A percentile compares a stretch with the other conserved stretches of the same genome.
Evolutionary conservation across 169 alveolate species (phyloP).

Genomic region (Cryptosporidium tyzzeri): DNA sequence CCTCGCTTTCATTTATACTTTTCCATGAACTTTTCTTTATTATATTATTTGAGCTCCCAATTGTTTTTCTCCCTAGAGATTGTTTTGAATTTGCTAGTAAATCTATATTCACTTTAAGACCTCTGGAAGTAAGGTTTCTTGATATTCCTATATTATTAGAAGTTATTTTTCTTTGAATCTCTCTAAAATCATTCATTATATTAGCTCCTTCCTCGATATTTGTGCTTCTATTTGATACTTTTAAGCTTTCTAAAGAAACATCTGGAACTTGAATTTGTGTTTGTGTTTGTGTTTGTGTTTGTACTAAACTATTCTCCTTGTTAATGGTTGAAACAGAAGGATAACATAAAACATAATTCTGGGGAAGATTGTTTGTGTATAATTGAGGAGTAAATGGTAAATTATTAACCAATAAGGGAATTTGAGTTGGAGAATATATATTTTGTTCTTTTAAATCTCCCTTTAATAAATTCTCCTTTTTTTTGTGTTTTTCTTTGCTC

Average conservation of each 20-base stretch:
- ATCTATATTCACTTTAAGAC: not conserved
- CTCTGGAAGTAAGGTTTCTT: not conserved
- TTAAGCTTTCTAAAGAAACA: not conserved
- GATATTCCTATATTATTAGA: not conserved
- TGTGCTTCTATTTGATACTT: not conserved
- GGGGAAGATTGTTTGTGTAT: not conserved
- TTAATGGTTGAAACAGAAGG: not conserved
- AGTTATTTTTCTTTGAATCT: not conserved
- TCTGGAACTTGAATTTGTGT: not conserved
- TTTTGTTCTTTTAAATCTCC: not conserved
- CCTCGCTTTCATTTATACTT: not conserved
- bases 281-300: constrained; percentile 3
- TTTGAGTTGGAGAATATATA: constrained; percentile 8
- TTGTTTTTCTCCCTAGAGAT: not conserved
- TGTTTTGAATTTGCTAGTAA: not conserved
- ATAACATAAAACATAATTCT: constrained; percentile 5
- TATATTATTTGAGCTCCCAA: not conserved
- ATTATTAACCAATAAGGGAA: constrained; percentile 29
- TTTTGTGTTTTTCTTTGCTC: not conserved
- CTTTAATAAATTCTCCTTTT: not conserved
- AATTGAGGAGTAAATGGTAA: constrained; percentile 6
- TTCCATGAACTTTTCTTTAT: not conserved
- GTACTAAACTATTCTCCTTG: constrained; percentile 8
- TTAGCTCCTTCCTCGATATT: not conserved
- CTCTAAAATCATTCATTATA: not conserved